Base-by-base conservation (phyloP, 2,329 filamentous ascomycete species). In the Thelonectria olida region DNA sequence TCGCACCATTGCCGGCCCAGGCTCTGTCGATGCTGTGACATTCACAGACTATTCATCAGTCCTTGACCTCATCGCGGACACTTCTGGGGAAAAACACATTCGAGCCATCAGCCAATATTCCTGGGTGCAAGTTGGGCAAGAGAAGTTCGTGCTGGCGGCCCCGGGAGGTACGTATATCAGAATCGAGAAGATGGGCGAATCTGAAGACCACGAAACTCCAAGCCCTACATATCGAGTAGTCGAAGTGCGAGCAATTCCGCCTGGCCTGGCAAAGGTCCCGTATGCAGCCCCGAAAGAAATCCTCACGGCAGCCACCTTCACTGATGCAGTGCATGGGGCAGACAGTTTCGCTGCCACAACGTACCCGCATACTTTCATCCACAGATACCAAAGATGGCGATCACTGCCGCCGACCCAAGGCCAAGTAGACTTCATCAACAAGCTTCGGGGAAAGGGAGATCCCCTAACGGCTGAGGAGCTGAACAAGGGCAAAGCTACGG, bases 31-130 rank as follows among this genome's bases (percentile, higher is more conserved):
- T 4, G 84, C 82, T 19, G 80, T 97, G 27, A 90, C 87, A 0
- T 97, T 98, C 72, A 95, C 92, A 7, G 92, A 97, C 69, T 99
- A 98, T 75, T 91, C 92, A 59, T 95, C 91, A 2, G 89, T 99
- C n/a, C 90, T 93, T 66, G 96, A 98, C 71, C 85, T 99, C 13
- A 90, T 99, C 34, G 85, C 90, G 44, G 95, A 98, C 74, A 90
- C 89, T 1, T 90, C 89, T 3, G 88, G 87, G 25, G 95, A 98
- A 71, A 83, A 84, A 44, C 90, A 94, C 72, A 93, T 98, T 62
- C 88, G 92, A 44, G 81, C 85, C 15, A 81, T 96, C 19, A 97
- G 93, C 73, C 83, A 82, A 13, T 81, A 92, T 73, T 84, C 92
- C 0, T 99, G 96, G 96, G 93, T 98, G 2, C 88, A 90, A 67